phyloP scores from a whole-genome alignment of 345 rosid genomes.

The Gynandropsis gynandra region DNA sequence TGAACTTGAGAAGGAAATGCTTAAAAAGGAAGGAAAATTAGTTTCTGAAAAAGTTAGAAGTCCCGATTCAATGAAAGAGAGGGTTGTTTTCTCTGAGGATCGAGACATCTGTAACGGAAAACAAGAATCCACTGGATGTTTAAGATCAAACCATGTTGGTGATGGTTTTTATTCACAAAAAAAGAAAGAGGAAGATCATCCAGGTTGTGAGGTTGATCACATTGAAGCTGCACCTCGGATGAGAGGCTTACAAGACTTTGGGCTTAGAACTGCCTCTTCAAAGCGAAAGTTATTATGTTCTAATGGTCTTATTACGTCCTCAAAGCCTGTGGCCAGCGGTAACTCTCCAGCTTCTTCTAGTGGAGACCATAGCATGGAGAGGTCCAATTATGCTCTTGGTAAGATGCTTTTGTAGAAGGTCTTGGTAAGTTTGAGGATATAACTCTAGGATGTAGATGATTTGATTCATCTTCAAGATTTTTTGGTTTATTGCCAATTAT shows the following conservation, averaged over 20 bases:
- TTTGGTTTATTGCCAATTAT: conserved; percentile 15
- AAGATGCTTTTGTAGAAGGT: conserved; percentile 27
- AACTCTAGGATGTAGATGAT: conserved; percentile 18
- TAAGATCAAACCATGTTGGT: conserved; percentile 13
- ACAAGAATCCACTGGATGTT: conserved; percentile 23
- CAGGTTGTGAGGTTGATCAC: conserved; percentile 41
- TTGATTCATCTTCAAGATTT: conserved; percentile 19
- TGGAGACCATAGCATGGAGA: conserved; percentile 43
- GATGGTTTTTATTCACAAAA: conserved; percentile 23
- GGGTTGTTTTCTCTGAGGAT: conserved; percentile 32
- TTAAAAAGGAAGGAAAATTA: conserved; percentile 47
- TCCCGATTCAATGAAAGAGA: conserved; percentile 36
- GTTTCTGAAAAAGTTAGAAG: conserved; percentile 31
- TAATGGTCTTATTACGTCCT: conserved; percentile 39
- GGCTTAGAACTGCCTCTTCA: conserved; percentile 47
- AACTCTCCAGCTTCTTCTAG: conserved; percentile 38
- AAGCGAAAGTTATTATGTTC: conserved; percentile 49
- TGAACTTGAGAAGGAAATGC: conserved; percentile 75
- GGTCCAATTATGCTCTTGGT: conserved; percentile 45
- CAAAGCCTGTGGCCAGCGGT: conserved; percentile 35
- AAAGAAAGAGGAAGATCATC: conserved; percentile 36
- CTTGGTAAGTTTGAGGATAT: background rate
- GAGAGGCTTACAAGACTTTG: conserved; percentile 90
- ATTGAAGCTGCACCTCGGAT: conserved; percentile 53
- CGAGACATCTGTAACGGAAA: conserved; percentile 36